These are phyloP conservation scores for Paecilomyces niveus DNA, from an alignment of 2,329 filamentous ascomycete genomes.

Conservation along the genomic window DNA sequence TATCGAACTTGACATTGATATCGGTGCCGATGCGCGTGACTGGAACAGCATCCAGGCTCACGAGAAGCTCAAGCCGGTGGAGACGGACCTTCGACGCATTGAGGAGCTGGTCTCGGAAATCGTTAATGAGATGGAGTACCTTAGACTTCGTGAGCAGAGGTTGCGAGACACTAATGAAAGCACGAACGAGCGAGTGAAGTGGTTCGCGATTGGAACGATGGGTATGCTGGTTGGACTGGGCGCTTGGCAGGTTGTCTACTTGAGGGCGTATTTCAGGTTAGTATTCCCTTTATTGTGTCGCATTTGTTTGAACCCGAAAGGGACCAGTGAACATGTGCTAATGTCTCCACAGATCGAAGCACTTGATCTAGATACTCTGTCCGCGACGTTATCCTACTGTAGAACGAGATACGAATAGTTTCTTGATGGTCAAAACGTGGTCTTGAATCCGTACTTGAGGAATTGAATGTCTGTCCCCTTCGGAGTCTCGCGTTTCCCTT, in stretches of 20 bases:
- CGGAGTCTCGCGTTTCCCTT: not conserved
- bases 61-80: conserved; percentile 96
- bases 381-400: conserved; percentile 3
- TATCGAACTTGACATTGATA: conserved; percentile 90
- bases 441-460: not conserved
- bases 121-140: conserved; percentile 92
- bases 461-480: not conserved
- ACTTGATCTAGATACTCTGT: conserved; percentile 50
- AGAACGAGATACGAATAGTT: not conserved
- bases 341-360: conserved; percentile 50
- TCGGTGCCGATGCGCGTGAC: conserved; percentile 94
- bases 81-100: conserved; percentile 86
- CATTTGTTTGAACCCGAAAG: not conserved
- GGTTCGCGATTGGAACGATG: conserved; percentile 93
- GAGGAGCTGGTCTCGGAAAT: conserved; percentile 87
- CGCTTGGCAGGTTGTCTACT: conserved; percentile 95
- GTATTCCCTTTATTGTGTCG: conserved; percentile 12
- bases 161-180: conserved; percentile 98
- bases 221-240: conserved; percentile 82
- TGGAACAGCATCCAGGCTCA: conserved; percentile 94
- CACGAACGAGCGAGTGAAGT: conserved; percentile 97
- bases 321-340: not conserved
- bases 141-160: conserved; percentile 83
- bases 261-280: conserved; percentile 91
- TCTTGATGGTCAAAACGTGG: not conserved